Conservation (phyloP, 441 rosid genomes). For the Sinapis alba region DNA sequence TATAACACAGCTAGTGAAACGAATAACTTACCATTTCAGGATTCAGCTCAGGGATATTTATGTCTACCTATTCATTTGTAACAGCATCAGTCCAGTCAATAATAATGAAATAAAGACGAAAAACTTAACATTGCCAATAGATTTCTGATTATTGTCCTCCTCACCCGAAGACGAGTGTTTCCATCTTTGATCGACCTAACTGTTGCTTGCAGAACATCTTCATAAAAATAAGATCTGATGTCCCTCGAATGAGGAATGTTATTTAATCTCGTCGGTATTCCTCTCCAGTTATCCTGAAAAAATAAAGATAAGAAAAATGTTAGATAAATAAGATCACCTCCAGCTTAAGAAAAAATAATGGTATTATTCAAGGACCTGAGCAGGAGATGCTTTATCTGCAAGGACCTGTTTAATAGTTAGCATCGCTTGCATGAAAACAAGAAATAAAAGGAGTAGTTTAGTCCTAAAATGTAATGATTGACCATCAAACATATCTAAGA, state of each 20-base stretch:
- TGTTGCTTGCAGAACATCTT: slow-evolving; percentile 85
- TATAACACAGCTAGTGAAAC: neutral
- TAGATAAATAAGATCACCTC: slow-evolving; percentile 32
- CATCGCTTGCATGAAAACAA: slow-evolving; percentile 42
- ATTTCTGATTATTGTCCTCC: slow-evolving; percentile 22
- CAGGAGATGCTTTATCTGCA: slow-evolving; percentile 48
- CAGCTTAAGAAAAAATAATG: neutral
- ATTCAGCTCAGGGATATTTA: slow-evolving; percentile 89
- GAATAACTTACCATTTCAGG: slow-evolving; percentile 80
- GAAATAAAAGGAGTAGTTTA: neutral
- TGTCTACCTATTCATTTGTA: slow-evolving; percentile 71
- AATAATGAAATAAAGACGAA: neutral
- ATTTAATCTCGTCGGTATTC: slow-evolving; percentile 90
- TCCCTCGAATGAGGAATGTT: slow-evolving; percentile 96
- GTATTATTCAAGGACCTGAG: slow-evolving; percentile 47
- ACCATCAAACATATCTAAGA: neutral
- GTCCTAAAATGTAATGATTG: neutral
- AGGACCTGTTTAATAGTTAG: slow-evolving; percentile 38
- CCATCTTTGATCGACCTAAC: slow-evolving; percentile 76
- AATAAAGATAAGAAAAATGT: slow-evolving; percentile 37
- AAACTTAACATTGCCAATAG: slow-evolving; percentile 7
- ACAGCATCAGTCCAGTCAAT: slow-evolving; percentile 4
- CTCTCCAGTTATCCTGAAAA: slow-evolving; percentile 85
- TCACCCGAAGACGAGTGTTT: slow-evolving; percentile 75
- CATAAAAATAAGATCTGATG: slow-evolving; percentile 86